Base-by-base conservation (phyloP, 2,329 filamentous ascomycete species). In the Fusarium nanum region DNA sequence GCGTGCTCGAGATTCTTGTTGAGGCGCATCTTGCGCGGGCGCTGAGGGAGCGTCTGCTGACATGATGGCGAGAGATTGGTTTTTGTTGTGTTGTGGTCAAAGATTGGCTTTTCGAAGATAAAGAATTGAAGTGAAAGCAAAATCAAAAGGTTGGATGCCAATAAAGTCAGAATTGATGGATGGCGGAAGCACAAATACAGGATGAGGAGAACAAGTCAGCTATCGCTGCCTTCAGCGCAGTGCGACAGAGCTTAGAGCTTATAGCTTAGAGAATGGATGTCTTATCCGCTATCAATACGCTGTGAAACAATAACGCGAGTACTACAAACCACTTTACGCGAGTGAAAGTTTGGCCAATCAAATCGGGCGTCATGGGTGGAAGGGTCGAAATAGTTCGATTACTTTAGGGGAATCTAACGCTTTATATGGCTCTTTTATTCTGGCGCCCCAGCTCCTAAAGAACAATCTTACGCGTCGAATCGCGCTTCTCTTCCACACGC, bases 391-490 rank as follows among this genome's bases (percentile, higher is more conserved):
- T 37, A 37, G 10, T 12, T 12, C 11, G 18, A 37, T 7, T 7
- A 6, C 18, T n/a, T 10, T 12, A n/a, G 18, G 6, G 9, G 1
- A 2, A 7, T n/a, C 4, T 7, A n/a, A 6, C 6, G 18, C 10
- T 1, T 18, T n/a, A 12, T 4, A 4, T 7, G 18, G 6, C 6
- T 12, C 18, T 37, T 37, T 37, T 12, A 37, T 37, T 37, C 11
- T 37, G 34, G 12, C 34, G 3, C 1, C 10, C 4, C 4, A n/a
- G 1, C 18, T 37, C 10, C 4, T 3, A 0, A 0, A 4, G 34
- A 12, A 37, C 34, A 37, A 12, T 37, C 85, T 83, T 80, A 85
- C 83, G 82, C 83, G 83, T 77, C 60, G 32, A 22, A 49, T 47
- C 76, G 75, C 78, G 77, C 70, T 42, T 50, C 20, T 25, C 70